Base-by-base conservation (phyloP, 805 yeast genomes). In the Wickerhamomyces subpelliculosus region DNA sequence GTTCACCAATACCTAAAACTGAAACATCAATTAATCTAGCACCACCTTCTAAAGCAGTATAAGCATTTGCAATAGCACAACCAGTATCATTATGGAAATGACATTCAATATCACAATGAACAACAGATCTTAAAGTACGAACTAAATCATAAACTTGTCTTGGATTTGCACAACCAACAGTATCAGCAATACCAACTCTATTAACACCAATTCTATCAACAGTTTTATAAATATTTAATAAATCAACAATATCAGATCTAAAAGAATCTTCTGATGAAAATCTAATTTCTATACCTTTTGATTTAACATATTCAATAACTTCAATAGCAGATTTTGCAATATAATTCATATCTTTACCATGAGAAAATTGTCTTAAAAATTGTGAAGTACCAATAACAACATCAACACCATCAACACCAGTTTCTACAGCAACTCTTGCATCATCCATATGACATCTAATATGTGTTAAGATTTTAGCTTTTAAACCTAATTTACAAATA, bases 61-160 rank as follows among this genome's bases (percentile, higher is more conserved):
- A 93, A 25, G 98, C 96, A 62, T 90, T 90, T 45, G 97, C 96
- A 67, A 90, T 87, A 48, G 98, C 96, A 72, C 97, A 93, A 46
- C 98, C 98, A 25, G 98, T 90, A 65, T 90, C 98, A 63, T 90
- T 86, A 70, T 90, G 98, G 85, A 90, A 93, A 65, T 90, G 98
- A 64, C 96, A 86, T 70, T 90, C 98, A 55, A 90, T 89, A 62
- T 90, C 98, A 71, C 97, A 90, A 27, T 85, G 81, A 35, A 90
- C 97, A 36, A 90, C 96, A 12, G 89, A 79, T 67, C 80, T 86
- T 62, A 90, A 78, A 32, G 98, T 93, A 59, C 94, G 81, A 46
- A 90, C 93, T 52, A 90, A 77, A 69, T 90, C 98, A 64, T 90
- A 90, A 43, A 90, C 98, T 68, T 93, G 97, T 69, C 98, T 81